Percentiles rank a stretch among this genome's conserved stretches.
phyloP scores from a whole-genome alignment of 768 basidiomycete species.

The Crassisporium funariophilum region DNA sequence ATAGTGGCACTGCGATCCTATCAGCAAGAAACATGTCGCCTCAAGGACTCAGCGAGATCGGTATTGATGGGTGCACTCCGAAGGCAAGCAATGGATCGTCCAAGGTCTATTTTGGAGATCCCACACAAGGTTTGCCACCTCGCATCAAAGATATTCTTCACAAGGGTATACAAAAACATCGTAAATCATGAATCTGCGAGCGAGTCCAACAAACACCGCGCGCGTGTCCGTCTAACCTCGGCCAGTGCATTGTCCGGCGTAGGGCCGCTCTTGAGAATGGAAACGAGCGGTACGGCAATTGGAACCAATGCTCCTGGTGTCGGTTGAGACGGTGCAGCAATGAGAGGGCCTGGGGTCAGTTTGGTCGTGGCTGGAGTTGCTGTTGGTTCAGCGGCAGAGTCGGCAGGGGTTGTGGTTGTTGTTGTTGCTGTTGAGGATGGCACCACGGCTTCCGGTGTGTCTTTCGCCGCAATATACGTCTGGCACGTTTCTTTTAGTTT shows the following conservation, averaged over 20 bases:
- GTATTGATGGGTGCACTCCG: too few species aligned
- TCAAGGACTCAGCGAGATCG: too few species aligned
- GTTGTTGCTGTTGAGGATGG: neutral
- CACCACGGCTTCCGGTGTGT: slow-evolving; percentile 2
- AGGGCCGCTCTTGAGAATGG: neutral
- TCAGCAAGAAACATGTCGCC: too few species aligned
- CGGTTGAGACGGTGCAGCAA: slow-evolving; percentile 1
- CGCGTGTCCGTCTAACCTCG: slow-evolving; percentile 15
- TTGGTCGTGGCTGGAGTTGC: neutral
- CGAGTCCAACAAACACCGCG: too few species aligned
- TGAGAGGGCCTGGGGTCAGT: slow-evolving; percentile 2
- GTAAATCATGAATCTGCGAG: too few species aligned
- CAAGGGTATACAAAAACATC: too few species aligned
- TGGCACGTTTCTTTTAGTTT: slow-evolving; percentile 23
- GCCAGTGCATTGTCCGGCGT: slow-evolving; percentile 1
- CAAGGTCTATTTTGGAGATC: too few species aligned
- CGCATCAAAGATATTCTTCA: too few species aligned
- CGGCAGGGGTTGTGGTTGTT: neutral
- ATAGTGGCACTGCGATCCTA: too few species aligned
- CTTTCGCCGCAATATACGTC: slow-evolving; percentile 17
- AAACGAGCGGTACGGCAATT: neutral
- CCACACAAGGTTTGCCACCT: too few species aligned
- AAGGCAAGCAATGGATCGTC: too few species aligned
- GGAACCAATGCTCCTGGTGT: slow-evolving; percentile 2
- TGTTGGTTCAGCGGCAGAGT: neutral